Base-by-base conservation (phyloP, 2,329 filamentous ascomycete genomes). In the Pseudocercospora fuligena region DNA sequence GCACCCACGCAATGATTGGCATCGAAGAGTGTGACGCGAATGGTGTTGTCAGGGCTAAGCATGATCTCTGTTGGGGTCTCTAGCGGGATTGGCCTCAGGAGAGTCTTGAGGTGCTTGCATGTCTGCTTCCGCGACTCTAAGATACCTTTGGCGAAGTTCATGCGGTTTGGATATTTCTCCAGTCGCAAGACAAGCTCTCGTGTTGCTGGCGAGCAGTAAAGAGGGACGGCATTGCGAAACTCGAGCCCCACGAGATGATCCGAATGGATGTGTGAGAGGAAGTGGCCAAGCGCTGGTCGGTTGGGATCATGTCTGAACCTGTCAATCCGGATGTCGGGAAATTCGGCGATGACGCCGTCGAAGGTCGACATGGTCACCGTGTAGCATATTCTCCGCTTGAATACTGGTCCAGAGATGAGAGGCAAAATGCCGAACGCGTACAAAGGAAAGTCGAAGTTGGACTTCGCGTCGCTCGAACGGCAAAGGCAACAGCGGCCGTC, bases 1-100 rank as follows among this genome's bases (percentile, higher is more conserved):
- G 93, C 89, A 0, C 94, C 94, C 0, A 90, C 86, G 73, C 94
- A 98, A 76, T 97, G 94, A 73, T 98, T 97, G 1, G 94, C 93
- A 80, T 97, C 91, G 60, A 97, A 87, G 0, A 97, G 83, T 0
- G 93, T 97, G 19, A 97, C 92, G 56, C 89, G 88, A 25, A 97
- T 88, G n/a, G 80, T 81, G 56, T 86, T 85, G 1, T 87, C 87
- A 0, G 90, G 92, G 1, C 83, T 84, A 2, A 97, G 83, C 73
- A 97, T 92, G 56, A 98, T 87, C 3, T 82, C 79, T 0, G 90
- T 94, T 0, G 93, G 92, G 0, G 92, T 93, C 59, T 95, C 90
- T 8, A 97, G 80, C 0, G 94, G 94, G 33, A 98, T 85, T 0
- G 93, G 86, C 80, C 94, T 93, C 60, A 97, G 80, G 29, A 95